Base-by-base conservation (phyloP, 768 basidiomycete genomes). In the Suillus luteus region DNA sequence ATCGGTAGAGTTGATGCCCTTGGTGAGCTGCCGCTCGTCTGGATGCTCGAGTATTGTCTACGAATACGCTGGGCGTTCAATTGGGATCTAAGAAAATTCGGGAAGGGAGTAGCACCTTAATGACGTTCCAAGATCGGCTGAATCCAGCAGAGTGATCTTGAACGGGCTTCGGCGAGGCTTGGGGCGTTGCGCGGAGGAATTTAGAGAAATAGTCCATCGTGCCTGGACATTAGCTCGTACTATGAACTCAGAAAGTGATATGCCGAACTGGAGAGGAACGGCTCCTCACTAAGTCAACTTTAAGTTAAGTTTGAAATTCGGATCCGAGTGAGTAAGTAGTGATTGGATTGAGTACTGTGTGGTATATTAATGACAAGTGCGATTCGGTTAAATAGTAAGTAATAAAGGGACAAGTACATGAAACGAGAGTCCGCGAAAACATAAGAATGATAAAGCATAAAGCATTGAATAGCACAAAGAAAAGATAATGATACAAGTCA, bases 181-280 rank as follows among this genome's bases (percentile, higher is more conserved):
- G 86, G 64, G 70, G 79, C 0, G 70, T 55, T 70, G 76, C 80
- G 72, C 71, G 77, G 60, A 94, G 79, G 71, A 93, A 93, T 72
- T 91, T 92, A 60, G 91, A 89, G 72, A 95, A 94, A 74, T 93
- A 94, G 70, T 93, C 91, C 91, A 93, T 93, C 52, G 55, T 27
- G 24, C 24, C 55, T 15, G 22, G 37, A 40, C 37, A 57, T 67
- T 63, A 52, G 22, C 57, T 41, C 59, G 38, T 37, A 35, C 33
- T 35, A 27, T 12, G 12, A 5, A 46, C 51, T 41, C 24, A 38
- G 48, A 10, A 33, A 62, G 37, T 59, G 12, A 37, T 27, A 11
- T 15, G 37, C 15, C 1, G 6, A 17, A 58, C 52, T 33, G n/a
- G n/a, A 31, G 3, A 48, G 31, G 31, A 38, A 59, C 46, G 31